Evolutionary conservation across 2,329 filamentous ascomycete genomes (phyloP).

Genomic region (Scortechinia acanthostroma): DNA sequence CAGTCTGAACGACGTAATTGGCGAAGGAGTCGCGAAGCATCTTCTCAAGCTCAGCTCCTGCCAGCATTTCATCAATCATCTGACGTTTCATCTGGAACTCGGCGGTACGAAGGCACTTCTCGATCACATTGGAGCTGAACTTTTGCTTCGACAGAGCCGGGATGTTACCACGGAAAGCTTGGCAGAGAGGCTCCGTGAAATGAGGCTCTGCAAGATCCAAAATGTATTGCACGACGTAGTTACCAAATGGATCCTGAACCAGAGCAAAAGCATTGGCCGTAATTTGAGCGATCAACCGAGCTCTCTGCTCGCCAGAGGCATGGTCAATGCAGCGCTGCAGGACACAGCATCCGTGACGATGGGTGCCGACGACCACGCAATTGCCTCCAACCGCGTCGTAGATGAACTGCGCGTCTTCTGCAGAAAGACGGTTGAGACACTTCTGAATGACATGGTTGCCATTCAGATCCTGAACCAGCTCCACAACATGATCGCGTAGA

Average conservation of each 20-base stretch:
- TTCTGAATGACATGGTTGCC: constrained; percentile 99
- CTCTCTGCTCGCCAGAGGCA: constrained; percentile 81
- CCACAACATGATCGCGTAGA: constrained; percentile 76
- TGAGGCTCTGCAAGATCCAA: constrained; percentile 81
- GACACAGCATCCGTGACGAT: constrained; percentile 95
- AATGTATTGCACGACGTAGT: constrained; percentile 98
- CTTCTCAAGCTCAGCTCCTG: constrained; percentile 72
- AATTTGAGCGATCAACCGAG: constrained; percentile 78
- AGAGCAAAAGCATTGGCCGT: constrained; percentile 80
- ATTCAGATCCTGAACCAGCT: constrained; percentile 93
- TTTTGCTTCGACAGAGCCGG: constrained; percentile 81
- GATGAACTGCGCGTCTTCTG: constrained; percentile 86
- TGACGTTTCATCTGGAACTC: constrained; percentile 67
- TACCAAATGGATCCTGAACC: constrained; percentile 94
- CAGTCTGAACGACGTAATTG: constrained; percentile 97
- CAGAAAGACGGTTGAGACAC: constrained; percentile 86
- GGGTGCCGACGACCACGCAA: constrained; percentile 86
- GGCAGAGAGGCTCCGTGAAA: constrained; percentile 84
- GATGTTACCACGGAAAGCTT: constrained; percentile 70
- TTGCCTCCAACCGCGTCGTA: constrained; percentile 85
- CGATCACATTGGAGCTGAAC: constrained; percentile 98
- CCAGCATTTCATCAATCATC: constrained; percentile 77
- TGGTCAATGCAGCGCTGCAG: constrained; percentile 97
- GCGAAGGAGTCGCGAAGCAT: constrained; percentile 87
- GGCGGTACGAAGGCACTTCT: constrained; percentile 87